phyloP scores from a whole-genome alignment of 805 yeast genomes.

The Pichia membranifaciens region DNA sequence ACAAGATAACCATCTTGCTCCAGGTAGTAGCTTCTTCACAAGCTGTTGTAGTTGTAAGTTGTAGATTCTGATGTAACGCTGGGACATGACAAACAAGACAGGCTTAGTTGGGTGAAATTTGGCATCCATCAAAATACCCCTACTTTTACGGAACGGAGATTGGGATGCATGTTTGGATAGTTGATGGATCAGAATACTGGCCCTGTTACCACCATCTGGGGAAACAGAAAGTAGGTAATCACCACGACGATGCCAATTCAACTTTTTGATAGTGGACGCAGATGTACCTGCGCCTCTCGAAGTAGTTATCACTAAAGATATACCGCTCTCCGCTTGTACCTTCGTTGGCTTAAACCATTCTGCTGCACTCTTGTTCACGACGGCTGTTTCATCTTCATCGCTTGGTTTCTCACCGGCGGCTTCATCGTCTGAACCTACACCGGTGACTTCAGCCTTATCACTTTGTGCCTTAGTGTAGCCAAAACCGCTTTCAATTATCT shows the following conservation, averaged over 20 bases:
- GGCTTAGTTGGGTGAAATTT: conserved; percentile 97
- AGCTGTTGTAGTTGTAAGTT: conserved; percentile 82
- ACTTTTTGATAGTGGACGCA: conserved; percentile 60
- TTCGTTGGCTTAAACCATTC: conserved; percentile 80
- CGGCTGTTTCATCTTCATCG: conserved; percentile 33
- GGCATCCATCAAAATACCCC: conserved; percentile 93
- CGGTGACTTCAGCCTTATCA: conserved; percentile 22
- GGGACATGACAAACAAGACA: conserved; percentile 88
- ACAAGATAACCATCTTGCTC: conserved; percentile 89
- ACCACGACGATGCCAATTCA: conserved; percentile 96
- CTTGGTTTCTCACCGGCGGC: conserved; percentile 28
- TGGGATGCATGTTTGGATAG: conserved; percentile 90
- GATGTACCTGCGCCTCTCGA: conserved; percentile 35
- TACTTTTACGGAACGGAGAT: conserved; percentile 88
- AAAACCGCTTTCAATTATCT: conserved; percentile 83
- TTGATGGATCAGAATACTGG: conserved; percentile 91
- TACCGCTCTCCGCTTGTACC: conserved; percentile 56
- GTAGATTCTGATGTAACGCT: conserved; percentile 84
- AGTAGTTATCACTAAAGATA: conserved; percentile 63
- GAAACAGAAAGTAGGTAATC: conserved; percentile 95
- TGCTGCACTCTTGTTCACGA: conserved; percentile 37
- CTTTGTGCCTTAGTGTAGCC: conserved; percentile 55
- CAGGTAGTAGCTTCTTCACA: conserved; percentile 83
- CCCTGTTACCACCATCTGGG: conserved; percentile 76
- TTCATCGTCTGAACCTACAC: conserved; percentile 36